phyloP scores from a whole-genome alignment of 2,329 filamentous ascomycete species.

The Colletotrichum sansevieriae region DNA sequence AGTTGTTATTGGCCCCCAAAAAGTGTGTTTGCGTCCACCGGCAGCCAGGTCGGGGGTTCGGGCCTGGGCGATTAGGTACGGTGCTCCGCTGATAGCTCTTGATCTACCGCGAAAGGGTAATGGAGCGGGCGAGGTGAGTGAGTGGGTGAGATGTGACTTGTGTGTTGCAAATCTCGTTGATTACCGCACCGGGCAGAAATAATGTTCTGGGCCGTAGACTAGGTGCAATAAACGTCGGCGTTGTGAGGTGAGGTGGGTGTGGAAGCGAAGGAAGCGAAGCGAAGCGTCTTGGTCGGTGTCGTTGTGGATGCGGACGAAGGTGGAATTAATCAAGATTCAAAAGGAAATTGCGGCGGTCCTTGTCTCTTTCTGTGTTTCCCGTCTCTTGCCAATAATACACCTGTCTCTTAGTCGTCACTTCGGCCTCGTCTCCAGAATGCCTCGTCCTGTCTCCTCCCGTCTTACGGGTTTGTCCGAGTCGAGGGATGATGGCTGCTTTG shows the following conservation, averaged over 20 bases:
- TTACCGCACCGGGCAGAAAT: conserved; percentile 3
- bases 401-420: not conserved
- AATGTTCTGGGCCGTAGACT: conserved; percentile 1
- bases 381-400: not conserved
- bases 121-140: conserved; percentile 13
- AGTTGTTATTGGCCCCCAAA: conserved; percentile 21
- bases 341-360: not conserved
- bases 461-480: conserved; percentile 34
- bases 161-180: conserved; percentile 6
- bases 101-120: conserved; percentile 29
- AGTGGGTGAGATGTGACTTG: conserved; percentile 7
- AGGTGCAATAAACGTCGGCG: not conserved
- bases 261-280: too few species aligned
- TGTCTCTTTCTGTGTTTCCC: conserved; percentile 8
- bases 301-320: not conserved
- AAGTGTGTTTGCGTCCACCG: conserved; percentile 21
- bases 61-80: conserved; percentile 1
- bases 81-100: conserved; percentile 22
- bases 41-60: conserved; percentile 21
- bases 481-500: conserved; percentile 40
- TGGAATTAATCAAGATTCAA: not conserved
- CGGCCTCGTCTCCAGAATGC: conserved; percentile 11
- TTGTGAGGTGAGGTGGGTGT: not conserved
- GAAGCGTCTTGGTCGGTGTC: not conserved
- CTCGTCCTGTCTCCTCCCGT: conserved; percentile 18